These are phyloP conservation scores for Leccinum huronense DNA, from an alignment of 1,284 basidiomycete species.

Conservation along the genomic window DNA sequence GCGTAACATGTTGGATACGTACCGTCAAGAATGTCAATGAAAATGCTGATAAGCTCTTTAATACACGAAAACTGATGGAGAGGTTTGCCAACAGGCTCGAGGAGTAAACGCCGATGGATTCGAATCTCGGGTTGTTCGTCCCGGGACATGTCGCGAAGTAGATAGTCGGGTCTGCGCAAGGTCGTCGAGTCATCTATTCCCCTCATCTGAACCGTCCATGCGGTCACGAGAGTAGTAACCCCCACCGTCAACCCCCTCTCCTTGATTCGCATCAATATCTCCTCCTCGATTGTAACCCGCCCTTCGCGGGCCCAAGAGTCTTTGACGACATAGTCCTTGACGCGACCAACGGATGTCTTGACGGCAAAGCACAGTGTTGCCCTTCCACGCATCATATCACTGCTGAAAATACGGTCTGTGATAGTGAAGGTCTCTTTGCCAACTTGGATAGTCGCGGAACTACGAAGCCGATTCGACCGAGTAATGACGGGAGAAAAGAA, in stretches of 20 bases:
- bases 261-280: neutral
- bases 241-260: neutral
- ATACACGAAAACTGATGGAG: neutral
- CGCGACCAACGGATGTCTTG: neutral
- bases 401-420: neutral
- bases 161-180: neutral
- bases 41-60: neutral
- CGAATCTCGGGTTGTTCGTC: neutral
- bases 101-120: neutral
- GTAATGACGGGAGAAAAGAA: neutral
- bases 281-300: neutral
- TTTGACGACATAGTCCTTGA: neutral
- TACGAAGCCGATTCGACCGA: too few relatives aligned
- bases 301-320: neutral
- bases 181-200: neutral
- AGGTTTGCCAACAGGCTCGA: neutral
- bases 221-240: neutral
- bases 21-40: neutral
- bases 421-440: neutral
- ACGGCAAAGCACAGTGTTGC: neutral
- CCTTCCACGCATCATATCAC: neutral
- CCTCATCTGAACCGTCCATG: neutral
- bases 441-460: neutral
- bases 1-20: neutral
- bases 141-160: neutral